Percentiles rank a stretch among this genome's conserved stretches.
phyloP scores from a whole-genome alignment of 2,329 filamentous ascomycete species.

The Ilyonectria mors-panacis region DNA sequence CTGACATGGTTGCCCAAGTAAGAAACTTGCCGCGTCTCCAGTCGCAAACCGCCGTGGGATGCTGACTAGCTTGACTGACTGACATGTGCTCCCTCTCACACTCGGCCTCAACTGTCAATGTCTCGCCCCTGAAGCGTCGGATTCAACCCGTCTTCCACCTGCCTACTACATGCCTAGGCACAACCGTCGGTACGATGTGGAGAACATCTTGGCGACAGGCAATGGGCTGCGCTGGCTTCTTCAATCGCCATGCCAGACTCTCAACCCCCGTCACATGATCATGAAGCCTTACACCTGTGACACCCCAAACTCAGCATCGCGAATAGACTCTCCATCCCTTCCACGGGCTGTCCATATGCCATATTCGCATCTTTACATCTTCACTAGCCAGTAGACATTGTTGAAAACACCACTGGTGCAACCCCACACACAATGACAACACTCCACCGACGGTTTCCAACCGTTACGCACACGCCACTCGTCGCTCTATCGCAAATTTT shows the following conservation, averaged over 20 bases:
- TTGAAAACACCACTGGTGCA: not conserved
- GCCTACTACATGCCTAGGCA: not conserved
- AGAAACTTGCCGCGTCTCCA: not conserved
- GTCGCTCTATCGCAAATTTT: constrained; percentile 47
- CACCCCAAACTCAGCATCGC: no score
- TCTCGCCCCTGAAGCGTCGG: not conserved
- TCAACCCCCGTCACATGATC: no score
- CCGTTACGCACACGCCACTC: constrained; percentile 36
- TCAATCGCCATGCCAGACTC: no score
- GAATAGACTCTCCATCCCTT: no score
- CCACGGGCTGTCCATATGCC: no score
- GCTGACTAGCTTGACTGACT: constrained; percentile 7
- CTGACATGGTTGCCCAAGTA: not conserved
- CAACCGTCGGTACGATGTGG: no score
- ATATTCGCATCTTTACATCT: no score
- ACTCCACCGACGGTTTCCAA: not conserved
- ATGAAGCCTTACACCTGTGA: no score
- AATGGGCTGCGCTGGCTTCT: no score
- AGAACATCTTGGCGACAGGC: no score
- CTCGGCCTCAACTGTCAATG: not conserved
- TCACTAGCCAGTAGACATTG: not conserved
- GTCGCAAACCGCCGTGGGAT: not conserved
- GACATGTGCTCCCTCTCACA: constrained; percentile 23
- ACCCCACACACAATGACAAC: not conserved
- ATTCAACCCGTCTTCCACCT: not conserved